Evolutionary conservation across 108 stramenopile genomes (phyloP), one percentile per base, ranked within the genome.

Genomic region (Nitzschia sp.): DNA sequence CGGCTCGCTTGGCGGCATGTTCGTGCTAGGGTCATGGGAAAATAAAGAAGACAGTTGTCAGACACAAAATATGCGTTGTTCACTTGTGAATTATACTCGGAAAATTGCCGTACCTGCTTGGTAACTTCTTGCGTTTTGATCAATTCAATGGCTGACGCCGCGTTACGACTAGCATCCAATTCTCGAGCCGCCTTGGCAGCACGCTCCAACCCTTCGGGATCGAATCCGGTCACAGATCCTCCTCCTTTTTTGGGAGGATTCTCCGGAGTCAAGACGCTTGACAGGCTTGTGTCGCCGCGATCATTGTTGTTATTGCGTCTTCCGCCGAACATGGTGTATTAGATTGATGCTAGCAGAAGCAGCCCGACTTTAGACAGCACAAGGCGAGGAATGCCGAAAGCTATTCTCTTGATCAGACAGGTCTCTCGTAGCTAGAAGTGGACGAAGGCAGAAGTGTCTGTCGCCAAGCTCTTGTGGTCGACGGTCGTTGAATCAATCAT

Each of bases 101-200:
- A n/a, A n/a, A n/a, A n/a, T n/a, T n/a, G n/a, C n/a, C 67, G 0
- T 61, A 80, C 80, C 63, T 86, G 95, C 75, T 97, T 99, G 66
- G 97, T 99, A 25, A 87, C 83, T 72, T 98, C 97, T 70, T 96
- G 96, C 21, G 93, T 80, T 78, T 91, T 91, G 75, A 97, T 96
- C 63, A 97, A 80, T 55, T 97, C 95, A 67, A 99, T 88, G 21
- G 97, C 96, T 18, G 81, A 33, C 17, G 72, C 9, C 3, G 95
- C 89, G 71, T 96, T 95, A 25, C 83, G 71, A 47, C 83, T 83
- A 29, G 68, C 72, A 75, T 95, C 95, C 27, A 97, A 72, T 57
- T 97, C 96, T 17, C 91, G 76, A 3, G 92, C 93, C 26, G 96
- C 96, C 70, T 95, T 95, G 59, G 96, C 96, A 49, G 94, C 96